Evolutionary conservation across 768 basidiomycete genomes (phyloP).

Genomic region (Lentinus brumalis): DNA sequence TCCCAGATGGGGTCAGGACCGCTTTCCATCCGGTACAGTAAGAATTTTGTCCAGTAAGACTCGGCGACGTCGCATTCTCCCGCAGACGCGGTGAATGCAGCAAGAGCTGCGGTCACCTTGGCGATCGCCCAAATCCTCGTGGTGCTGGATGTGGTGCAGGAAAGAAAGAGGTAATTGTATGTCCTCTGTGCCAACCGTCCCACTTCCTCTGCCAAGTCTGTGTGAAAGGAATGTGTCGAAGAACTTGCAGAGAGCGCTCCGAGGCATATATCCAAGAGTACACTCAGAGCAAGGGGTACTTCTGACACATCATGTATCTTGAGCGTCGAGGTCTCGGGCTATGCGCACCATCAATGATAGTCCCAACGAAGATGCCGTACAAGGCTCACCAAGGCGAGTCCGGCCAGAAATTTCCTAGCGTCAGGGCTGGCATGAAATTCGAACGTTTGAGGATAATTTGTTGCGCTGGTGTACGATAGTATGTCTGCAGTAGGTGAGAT

Average conservation of each 20-base stretch:
- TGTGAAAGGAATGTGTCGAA: slow-evolving; percentile 50
- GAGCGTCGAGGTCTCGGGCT: neutral
- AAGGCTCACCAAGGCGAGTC: too few relatives aligned
- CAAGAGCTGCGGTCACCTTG: slow-evolving; percentile 37
- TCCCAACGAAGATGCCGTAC: neutral
- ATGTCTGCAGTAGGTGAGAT: too few relatives aligned
- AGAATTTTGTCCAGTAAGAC: slow-evolving; percentile 14
- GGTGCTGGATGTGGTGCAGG: slow-evolving; percentile 35
- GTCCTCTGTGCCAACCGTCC: slow-evolving; percentile 44
- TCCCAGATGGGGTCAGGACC: slow-evolving; percentile 43
- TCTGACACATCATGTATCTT: slow-evolving; percentile 30
- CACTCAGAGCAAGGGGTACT: slow-evolving; percentile 48
- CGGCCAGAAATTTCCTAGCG: too few relatives aligned
- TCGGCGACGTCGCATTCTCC: slow-evolving; percentile 3
- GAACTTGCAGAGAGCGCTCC: slow-evolving; percentile 44
- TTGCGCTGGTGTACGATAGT: too few relatives aligned
- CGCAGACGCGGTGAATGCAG: neutral
- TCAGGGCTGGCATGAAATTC: too few relatives aligned
- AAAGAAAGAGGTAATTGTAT: slow-evolving; percentile 44
- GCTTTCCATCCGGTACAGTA: slow-evolving; percentile 45
- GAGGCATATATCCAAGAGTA: slow-evolving; percentile 47
- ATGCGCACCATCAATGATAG: neutral
- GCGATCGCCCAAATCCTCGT: slow-evolving; percentile 43
- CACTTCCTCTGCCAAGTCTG: slow-evolving; percentile 47
- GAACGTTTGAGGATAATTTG: too few relatives aligned